These are phyloP conservation scores for Sclerotinia borealis DNA, from an alignment of 2,329 filamentous ascomycete species.

Conservation along the genomic window DNA sequence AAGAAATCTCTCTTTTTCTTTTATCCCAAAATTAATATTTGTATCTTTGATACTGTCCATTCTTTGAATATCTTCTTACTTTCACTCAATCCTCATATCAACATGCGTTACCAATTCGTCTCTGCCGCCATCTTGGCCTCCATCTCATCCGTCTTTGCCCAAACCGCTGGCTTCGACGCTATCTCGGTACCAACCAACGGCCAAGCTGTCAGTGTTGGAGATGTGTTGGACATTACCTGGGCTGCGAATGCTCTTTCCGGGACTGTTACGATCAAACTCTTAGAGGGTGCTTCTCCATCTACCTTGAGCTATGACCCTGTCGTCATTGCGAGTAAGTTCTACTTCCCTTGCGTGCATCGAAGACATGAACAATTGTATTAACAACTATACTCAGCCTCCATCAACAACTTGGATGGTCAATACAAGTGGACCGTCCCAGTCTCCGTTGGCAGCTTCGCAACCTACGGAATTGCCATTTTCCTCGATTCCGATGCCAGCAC, in stretches of 20 bases:
- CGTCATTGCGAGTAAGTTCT: slow-evolving; percentile 46
- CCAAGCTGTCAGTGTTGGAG: slow-evolving; percentile 43
- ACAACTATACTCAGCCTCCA: slow-evolving; percentile 35
- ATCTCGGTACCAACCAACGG: slow-evolving; percentile 42
- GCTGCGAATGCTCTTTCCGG: slow-evolving; percentile 36
- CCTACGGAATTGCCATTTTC: slow-evolving; percentile 53
- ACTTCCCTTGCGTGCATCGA: neutral
- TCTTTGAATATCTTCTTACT: slow-evolving; percentile 21
- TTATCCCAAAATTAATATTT: slow-evolving; percentile 6
- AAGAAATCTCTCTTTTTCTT: neutral
- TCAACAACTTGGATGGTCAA: slow-evolving; percentile 40
- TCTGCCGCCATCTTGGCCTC: slow-evolving; percentile 26
- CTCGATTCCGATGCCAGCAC: slow-evolving; percentile 39
- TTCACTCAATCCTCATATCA: slow-evolving; percentile 12
- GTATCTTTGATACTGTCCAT: slow-evolving; percentile 29
- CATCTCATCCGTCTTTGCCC: slow-evolving; percentile 38
- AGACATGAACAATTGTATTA: slow-evolving; percentile 7
- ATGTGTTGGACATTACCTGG: slow-evolving; percentile 48
- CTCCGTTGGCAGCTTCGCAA: slow-evolving; percentile 39
- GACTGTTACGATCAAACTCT: slow-evolving; percentile 47
- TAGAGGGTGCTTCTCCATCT: slow-evolving; percentile 44
- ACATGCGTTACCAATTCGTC: slow-evolving; percentile 28
- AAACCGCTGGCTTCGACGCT: slow-evolving; percentile 51
- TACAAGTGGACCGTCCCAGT: slow-evolving; percentile 48
- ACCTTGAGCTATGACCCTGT: slow-evolving; percentile 38